phyloP scores from a whole-genome alignment of 2,329 filamentous ascomycete genomes.

The Bipolaris bicolor region DNA sequence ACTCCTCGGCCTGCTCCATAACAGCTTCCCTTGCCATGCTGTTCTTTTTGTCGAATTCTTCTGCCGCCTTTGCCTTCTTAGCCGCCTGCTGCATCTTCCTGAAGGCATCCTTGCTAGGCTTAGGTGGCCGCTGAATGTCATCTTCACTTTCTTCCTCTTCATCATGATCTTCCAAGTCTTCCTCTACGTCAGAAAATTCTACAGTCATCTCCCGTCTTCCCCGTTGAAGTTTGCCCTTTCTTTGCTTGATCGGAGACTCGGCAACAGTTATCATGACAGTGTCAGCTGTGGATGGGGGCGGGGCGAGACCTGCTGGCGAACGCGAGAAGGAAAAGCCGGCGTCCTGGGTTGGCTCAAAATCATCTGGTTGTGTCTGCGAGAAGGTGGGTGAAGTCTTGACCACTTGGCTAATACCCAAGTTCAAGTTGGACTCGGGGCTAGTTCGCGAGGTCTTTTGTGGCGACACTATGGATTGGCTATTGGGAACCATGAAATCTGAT shows the following conservation, averaged over 20 bases:
- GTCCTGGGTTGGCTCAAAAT: slow-evolving; percentile 81
- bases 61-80: slow-evolving; percentile 56
- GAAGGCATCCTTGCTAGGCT: slow-evolving; percentile 64
- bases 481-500: slow-evolving; percentile 62
- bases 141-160: slow-evolving; percentile 32
- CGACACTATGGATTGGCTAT: slow-evolving; percentile 57
- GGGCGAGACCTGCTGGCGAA: slow-evolving; percentile 71
- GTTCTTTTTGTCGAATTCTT: slow-evolving; percentile 79
- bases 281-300: slow-evolving; percentile 70
- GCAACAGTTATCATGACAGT: slow-evolving; percentile 65
- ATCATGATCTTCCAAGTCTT: slow-evolving; percentile 42
- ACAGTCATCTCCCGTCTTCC: slow-evolving; percentile 48
- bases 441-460: slow-evolving; percentile 34
- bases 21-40: slow-evolving; percentile 85
- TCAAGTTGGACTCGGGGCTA: slow-evolving; percentile 31
- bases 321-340: slow-evolving; percentile 71
- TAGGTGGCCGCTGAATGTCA: slow-evolving; percentile 42
- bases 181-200: slow-evolving; percentile 54
- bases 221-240: slow-evolving; percentile 64
- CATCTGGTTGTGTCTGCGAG: slow-evolving; percentile 67
- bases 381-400: slow-evolving; percentile 39
- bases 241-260: slow-evolving; percentile 71
- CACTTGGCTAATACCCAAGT: slow-evolving; percentile 46
- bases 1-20: slow-evolving; percentile 94
- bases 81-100: slow-evolving; percentile 72